phyloP scores from a whole-genome alignment of 2,329 filamentous ascomycete species.

The Curvularia sp. region DNA sequence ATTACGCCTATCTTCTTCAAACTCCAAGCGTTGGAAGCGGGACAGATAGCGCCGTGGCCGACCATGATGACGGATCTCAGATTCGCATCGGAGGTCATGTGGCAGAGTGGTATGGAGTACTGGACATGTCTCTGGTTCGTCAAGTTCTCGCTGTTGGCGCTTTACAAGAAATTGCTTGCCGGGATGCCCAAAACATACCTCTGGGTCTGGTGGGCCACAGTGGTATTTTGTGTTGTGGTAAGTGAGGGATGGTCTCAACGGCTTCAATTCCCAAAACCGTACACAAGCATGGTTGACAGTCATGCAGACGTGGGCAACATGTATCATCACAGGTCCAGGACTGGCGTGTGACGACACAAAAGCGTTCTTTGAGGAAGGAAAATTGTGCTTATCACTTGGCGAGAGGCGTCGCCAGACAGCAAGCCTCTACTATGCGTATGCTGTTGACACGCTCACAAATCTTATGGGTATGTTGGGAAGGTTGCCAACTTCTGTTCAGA shows the following conservation, averaged over 20 bases:
- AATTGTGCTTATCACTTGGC: slow-evolving; percentile 33
- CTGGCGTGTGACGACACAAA: slow-evolving; percentile 43
- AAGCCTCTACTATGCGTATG: slow-evolving; percentile 48
- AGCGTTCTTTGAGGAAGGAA: slow-evolving; percentile 36
- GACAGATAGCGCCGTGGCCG: slow-evolving; percentile 34
- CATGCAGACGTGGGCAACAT: slow-evolving; percentile 46
- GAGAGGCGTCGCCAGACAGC: slow-evolving; percentile 43
- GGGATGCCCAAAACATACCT: slow-evolving; percentile 42
- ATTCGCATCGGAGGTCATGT: slow-evolving; percentile 49
- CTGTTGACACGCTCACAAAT: slow-evolving; percentile 48
- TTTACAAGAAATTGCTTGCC: slow-evolving; percentile 50
- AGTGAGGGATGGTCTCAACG: slow-evolving; percentile 11
- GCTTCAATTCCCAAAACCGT: not conserved
- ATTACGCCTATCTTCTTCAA: slow-evolving; percentile 46
- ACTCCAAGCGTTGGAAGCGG: slow-evolving; percentile 33
- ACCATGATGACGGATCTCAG: slow-evolving; percentile 42
- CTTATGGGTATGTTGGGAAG: slow-evolving; percentile 39
- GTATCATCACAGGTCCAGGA: slow-evolving; percentile 47
- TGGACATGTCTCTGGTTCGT: slow-evolving; percentile 52
- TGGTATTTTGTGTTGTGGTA: slow-evolving; percentile 47
- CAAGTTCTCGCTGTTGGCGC: slow-evolving; percentile 51
- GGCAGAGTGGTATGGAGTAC: slow-evolving; percentile 49
- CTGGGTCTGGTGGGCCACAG: slow-evolving; percentile 49
- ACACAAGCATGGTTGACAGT: slow-evolving; percentile 5
- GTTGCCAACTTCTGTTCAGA: not conserved